Evolutionary conservation across 441 rosid species (phyloP), one percentile per base, ranked within the genome.

Genomic region (Bocquillonia castaneifolia): DNA sequence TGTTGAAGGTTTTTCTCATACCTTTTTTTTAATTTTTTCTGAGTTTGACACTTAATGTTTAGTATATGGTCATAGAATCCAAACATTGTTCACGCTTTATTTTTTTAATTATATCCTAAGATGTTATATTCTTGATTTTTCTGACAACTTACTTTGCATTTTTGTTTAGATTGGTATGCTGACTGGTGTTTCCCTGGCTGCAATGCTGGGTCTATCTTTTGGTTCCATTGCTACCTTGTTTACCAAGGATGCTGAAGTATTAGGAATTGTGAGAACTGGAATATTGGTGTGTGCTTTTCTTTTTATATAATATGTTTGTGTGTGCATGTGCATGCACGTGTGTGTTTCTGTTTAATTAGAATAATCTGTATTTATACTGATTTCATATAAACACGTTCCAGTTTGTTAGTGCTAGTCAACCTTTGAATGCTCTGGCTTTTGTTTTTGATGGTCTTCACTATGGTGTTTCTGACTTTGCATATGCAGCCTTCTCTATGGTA

Each of bases 401-500:
- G 99, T 91, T 91, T 50, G 97, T 90, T 23, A 83, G 96, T 52
- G 96, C 89, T 29, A 90, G 91, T 72, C 99, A 94, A 79, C 99
- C 99, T 44, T 59, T 94, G 52, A 94, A 89, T 72, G 96, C 97
- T 37, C 75, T 91, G 47, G 99, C 99, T 32, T 94, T 86, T 78
- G 85, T 92, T 53, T 92, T 90, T 76, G 99, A 91, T 69, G 99
- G 99, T 67, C 93, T 94, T 47, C 96, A 88, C 72, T 94, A 82
- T 72, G 99, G 99, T 26, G 90, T 90, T 80, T 94, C 97, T 2
- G 99, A 94, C 83, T 94, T 94, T 76, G 81, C 84, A 17, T 94
- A 92, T 69, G 96, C 99, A 70, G 99, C 99, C 45, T 60, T 65
- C 50, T 90, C 99, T 51, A 92, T 90, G 99, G 93, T 90, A 77